Base-by-base conservation (phyloP, 192 early-diverging fungal species). In the Coemansia sp. region DNA sequence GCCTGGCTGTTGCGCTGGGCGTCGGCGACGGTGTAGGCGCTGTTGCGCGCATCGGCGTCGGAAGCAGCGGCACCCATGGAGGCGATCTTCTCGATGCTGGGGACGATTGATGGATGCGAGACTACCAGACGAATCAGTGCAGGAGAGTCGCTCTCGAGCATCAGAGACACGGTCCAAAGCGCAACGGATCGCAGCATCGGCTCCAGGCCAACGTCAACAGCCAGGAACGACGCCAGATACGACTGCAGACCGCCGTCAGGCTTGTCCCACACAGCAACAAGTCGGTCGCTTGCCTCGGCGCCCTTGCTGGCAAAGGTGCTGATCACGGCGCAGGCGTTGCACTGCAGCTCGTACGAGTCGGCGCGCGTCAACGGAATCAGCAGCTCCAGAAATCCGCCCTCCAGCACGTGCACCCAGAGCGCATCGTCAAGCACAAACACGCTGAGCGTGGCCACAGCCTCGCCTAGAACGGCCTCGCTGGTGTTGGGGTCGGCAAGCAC, bases 391-490 rank as follows among this genome's bases (percentile, higher is more conserved):
- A 91, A 85, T 10, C 85, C 85, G 59, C 86, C 69, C 22, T 84
- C 75, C 13, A 92, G 63, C 42, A 93, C 73, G 12, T 85, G 78
- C 55, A 85, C 85, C 72, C 90, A 91, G 41, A 91, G 82, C n/a
- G 87, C 86, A 58, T 91, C 90, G 80, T 88, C 88, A 12, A 92
- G 73, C 9, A 89, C 92, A 68, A 95, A 84, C 36, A 94, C 91
- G 22, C 91, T 93, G 65, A 95, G 84, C 54, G 89, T 89, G 8
- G 94, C 93, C 6, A 89, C 89, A 89, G 94, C 91, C 62, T 95
- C 94, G 51, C 87, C 86, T 69, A 91, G 78, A 6, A 94, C 91
- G 8, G 62, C 51, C 8, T 73, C 71, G 60, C 69, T 72, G 11
- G 72, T 65, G 59, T 49, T 60, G 3, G 55, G 65, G 63, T 70